These are phyloP conservation scores for Taiozyma sp. DNA, from an alignment of 1,139 yeast species.

Conservation along the genomic window DNA sequence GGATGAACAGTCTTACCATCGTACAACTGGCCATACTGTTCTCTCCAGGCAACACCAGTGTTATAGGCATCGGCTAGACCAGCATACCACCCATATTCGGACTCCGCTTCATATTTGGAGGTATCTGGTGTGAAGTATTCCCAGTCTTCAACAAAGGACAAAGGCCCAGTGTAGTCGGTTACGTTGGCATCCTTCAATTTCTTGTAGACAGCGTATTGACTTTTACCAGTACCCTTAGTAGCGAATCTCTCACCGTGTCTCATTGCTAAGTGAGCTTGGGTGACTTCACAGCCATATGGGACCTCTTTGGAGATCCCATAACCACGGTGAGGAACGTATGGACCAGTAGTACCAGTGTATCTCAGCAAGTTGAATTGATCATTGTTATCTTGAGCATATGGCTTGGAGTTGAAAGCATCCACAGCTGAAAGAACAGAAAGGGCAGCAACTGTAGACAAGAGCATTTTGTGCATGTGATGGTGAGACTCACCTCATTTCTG, in stretches of 20 bases:
- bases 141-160: constrained; percentile 34
- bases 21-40: constrained; percentile 32
- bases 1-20: constrained; percentile 30
- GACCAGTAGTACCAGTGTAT: constrained; percentile 39
- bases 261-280: constrained; percentile 57
- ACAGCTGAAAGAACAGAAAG: not conserved
- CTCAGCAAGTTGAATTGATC: constrained; percentile 29
- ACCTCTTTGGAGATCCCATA: constrained; percentile 36
- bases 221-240: constrained; percentile 27
- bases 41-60: constrained; percentile 28
- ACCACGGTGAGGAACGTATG: constrained; percentile 36
- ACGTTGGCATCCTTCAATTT: constrained; percentile 25
- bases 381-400: constrained; percentile 25
- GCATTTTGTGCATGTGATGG: not conserved
- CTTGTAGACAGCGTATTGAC: constrained; percentile 14
- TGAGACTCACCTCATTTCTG: not conserved
- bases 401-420: constrained; percentile 4
- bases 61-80: constrained; percentile 24
- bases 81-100: constrained; percentile 29
- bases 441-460: not conserved
- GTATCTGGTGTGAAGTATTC: constrained; percentile 25
- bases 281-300: constrained; percentile 49
- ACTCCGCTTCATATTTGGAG: constrained; percentile 24
- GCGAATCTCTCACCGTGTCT: constrained; percentile 81
- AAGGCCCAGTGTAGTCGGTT: constrained; percentile 26